phyloP scores from a whole-genome alignment of 768 basidiomycete genomes.

The Suillus weaverae region DNA sequence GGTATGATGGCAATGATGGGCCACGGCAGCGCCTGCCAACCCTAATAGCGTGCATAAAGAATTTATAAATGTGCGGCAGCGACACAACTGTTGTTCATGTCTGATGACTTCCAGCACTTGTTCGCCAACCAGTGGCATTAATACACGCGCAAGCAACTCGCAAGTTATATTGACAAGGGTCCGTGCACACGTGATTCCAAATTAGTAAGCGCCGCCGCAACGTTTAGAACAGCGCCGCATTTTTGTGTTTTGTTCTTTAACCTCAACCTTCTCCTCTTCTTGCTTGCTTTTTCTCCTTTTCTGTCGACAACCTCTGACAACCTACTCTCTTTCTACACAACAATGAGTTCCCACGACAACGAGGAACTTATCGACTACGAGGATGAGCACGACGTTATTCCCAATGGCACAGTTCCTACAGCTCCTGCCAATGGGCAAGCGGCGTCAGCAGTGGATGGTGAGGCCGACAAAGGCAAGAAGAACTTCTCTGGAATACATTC shows the following conservation, averaged over 20 bases:
- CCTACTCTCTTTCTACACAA: slow-evolving; percentile 25
- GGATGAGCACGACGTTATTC: slow-evolving; percentile 80
- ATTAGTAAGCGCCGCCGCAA: neutral
- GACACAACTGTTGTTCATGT: neutral
- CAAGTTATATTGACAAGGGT: slow-evolving; percentile 14
- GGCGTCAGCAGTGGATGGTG: slow-evolving; percentile 46
- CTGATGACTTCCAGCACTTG: neutral
- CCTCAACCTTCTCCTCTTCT: slow-evolving; percentile 21
- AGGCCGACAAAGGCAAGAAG: slow-evolving; percentile 85
- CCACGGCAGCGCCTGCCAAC: neutral
- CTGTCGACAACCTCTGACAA: slow-evolving; percentile 30
- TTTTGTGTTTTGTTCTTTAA: slow-evolving; percentile 12
- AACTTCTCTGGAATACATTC: slow-evolving; percentile 99
- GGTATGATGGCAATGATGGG: no score
- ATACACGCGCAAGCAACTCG: no score
- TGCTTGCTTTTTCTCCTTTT: slow-evolving; percentile 25
- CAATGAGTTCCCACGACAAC: slow-evolving; percentile 83
- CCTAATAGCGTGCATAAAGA: no score
- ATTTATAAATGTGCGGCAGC: no score
- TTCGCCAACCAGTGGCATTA: neutral
- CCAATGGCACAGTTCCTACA: slow-evolving; percentile 51
- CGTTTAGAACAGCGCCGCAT: slow-evolving; percentile 6
- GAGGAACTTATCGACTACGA: slow-evolving; percentile 95
- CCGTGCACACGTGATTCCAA: slow-evolving; percentile 27
- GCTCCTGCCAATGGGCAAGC: slow-evolving; percentile 50